Conservation (phyloP, 2,329 filamentous ascomycete species). For the Thielaviopsis euricoi region DNA sequence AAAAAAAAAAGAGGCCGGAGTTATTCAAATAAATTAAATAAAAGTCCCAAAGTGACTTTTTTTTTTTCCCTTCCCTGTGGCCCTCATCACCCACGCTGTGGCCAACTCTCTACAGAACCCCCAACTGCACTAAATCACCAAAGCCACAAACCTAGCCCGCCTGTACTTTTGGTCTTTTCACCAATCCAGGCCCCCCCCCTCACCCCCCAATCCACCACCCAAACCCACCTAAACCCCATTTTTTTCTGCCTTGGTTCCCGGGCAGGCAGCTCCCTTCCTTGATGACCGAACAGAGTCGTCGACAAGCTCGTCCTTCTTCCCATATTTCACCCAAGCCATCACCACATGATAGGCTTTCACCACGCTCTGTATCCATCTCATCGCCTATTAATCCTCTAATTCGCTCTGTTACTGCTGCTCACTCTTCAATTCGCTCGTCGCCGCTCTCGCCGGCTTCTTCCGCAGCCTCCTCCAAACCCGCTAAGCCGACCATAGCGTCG, state of each 20-base stretch:
- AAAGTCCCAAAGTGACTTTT: too few species aligned
- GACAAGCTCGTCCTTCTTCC: slow-evolving; percentile 4
- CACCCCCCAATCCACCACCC: neutral
- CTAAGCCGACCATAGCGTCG: slow-evolving; percentile 9
- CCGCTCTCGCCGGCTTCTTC: neutral
- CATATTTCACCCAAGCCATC: slow-evolving; percentile 1
- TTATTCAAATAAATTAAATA: neutral
- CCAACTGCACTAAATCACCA: neutral
- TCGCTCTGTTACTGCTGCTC: neutral
- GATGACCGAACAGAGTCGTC: slow-evolving; percentile 10
- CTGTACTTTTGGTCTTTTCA: too few species aligned
- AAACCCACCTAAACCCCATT: neutral
- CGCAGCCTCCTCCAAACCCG: neutral
- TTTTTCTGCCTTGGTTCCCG: slow-evolving; percentile 11
- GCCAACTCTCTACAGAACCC: neutral
- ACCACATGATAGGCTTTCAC: neutral
- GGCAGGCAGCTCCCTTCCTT: slow-evolving; percentile 8
- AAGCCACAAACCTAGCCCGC: neutral
- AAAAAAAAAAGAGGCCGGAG: neutral
- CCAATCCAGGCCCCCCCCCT: neutral
- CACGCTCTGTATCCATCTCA: slow-evolving; percentile 8
- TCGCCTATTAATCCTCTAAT: slow-evolving; percentile 6
- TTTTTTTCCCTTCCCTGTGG: neutral
- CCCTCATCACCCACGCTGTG: too few species aligned
- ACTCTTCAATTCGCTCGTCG: neutral